Base-by-base conservation (phyloP, 2,329 filamentous ascomycete genomes). In the Colletotrichum australisinense region DNA sequence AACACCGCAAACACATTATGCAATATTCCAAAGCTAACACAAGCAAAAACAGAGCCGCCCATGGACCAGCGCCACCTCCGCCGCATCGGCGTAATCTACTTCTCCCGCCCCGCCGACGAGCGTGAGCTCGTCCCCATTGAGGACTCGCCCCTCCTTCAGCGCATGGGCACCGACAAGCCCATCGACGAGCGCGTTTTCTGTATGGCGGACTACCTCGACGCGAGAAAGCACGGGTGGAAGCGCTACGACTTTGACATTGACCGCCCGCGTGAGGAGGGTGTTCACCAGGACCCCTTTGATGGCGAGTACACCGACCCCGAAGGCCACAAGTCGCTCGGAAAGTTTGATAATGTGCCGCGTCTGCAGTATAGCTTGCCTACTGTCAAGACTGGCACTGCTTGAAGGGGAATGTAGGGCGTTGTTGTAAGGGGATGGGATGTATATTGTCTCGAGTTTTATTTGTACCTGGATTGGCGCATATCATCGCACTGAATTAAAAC, bases 81-180 rank as follows among this genome's bases (percentile, higher is more conserved):
- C 53, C 79, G 83, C 5, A 74, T 84, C 42, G 82, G 83, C 4
- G 75, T 85, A 49, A 81, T 84, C 56, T 85, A 85, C 72, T 85
- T 85, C 68, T 80, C 83, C 2, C 77, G 83, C 12, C 83, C 83
- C 0, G 79, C 79, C 0, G 81, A 83, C 62, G 78, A 84, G 2
- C 78, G 81, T 1, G 77, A 81, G 67, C 78, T 84, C 14, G 80
- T 80, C 56, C 80, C 83, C 11, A 80, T 82, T 22, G 77, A 79
- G 9, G 79, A 79, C 65, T 78, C 78, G 4, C 83, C 82, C 3
- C 67, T 84, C 26, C 74, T 84, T 11, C 76, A 80, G 72, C 76
- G 74, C 53, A 73, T 79, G 72, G 78, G 78, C 0, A 75, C 76
- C 12, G 73, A 79, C 53, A 79, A 79, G 75, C 79, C 78, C 16